phyloP scores from a whole-genome alignment of 768 basidiomycete genomes.

The Xerocomellus amylosporus region DNA sequence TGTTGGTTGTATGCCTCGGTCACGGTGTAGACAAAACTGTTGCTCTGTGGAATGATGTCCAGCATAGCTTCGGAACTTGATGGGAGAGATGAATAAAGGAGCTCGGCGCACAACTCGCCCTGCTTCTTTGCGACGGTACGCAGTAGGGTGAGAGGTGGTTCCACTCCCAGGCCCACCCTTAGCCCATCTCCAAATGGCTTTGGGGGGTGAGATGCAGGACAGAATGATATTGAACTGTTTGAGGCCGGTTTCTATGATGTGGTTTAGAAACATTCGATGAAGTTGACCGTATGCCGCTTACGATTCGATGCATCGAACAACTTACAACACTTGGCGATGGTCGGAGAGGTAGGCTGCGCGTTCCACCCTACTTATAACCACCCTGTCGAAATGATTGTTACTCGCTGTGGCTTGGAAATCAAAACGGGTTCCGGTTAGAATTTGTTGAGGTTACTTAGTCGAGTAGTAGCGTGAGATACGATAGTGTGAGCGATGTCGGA shows the following conservation, averaged over 20 bases:
- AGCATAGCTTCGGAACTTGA: not conserved
- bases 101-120: not conserved
- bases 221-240: not conserved
- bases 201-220: not conserved
- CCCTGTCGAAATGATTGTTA: too few relatives aligned
- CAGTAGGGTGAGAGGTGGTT: not conserved
- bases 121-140: not conserved
- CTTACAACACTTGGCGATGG: not conserved
- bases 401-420: too few relatives aligned
- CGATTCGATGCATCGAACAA: too few relatives aligned
- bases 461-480: too few relatives aligned
- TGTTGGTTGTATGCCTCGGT: slow-evolving; percentile 28
- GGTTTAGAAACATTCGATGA: too few relatives aligned
- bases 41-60: slow-evolving; percentile 19
- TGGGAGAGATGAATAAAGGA: not conserved
- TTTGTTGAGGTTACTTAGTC: too few relatives aligned
- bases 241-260: too few relatives aligned
- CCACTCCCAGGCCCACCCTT: not conserved
- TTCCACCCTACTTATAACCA: too few relatives aligned
- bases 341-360: too few relatives aligned
- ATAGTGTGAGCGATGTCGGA: too few relatives aligned
- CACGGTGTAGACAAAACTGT: slow-evolving; percentile 31
- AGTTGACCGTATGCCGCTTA: too few relatives aligned
- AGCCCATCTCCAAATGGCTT: not conserved
- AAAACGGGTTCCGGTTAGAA: too few relatives aligned